Conservation (phyloP, 768 basidiomycete species). For the Xerocomellus intermedius region DNA sequence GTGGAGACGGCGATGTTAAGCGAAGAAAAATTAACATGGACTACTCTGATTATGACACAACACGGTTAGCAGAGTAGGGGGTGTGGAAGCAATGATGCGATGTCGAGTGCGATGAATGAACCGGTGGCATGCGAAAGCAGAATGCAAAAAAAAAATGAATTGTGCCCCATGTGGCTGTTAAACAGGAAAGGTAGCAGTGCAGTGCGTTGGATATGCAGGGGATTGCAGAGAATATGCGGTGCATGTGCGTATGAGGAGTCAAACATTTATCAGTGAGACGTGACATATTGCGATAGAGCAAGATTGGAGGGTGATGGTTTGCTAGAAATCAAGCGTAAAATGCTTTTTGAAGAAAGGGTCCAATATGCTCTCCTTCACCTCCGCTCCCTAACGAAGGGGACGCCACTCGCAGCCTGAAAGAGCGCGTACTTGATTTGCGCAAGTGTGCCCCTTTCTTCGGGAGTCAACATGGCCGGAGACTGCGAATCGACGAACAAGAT, state of each 20-base stretch:
- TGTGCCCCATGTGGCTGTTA: slow-evolving; percentile 16
- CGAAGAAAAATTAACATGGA: slow-evolving; percentile 18
- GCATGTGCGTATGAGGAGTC: slow-evolving; percentile 20
- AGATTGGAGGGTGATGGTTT: slow-evolving; percentile 8
- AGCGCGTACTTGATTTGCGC: slow-evolving; percentile 50
- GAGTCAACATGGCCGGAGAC: slow-evolving; percentile 28
- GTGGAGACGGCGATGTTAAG: slow-evolving; percentile 11
- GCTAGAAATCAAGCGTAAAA: slow-evolving; percentile 12
- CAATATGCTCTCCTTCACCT: slow-evolving; percentile 20
- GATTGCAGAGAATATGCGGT: slow-evolving; percentile 18
- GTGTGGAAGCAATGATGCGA: slow-evolving; percentile 17
- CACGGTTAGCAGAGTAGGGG: slow-evolving; percentile 6
- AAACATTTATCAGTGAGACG: slow-evolving; percentile 23
- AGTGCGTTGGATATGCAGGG: slow-evolving; percentile 26
- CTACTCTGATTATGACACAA: slow-evolving; percentile 9
- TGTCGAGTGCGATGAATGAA: slow-evolving; percentile 17
- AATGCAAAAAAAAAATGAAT: slow-evolving; percentile 18
- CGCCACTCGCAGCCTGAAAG: slow-evolving; percentile 45
- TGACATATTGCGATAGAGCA: slow-evolving; percentile 17
- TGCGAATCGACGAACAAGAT: slow-evolving; percentile 51
- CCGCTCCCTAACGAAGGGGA: slow-evolving; percentile 35
- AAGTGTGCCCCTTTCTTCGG: slow-evolving; percentile 41
- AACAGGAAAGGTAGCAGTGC: slow-evolving; percentile 17
- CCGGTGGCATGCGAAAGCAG: slow-evolving; percentile 23
- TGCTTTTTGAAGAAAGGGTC: slow-evolving; percentile 18